Evolutionary conservation across 1,284 basidiomycete species (phyloP), one percentile per base, ranked within the genome.

Genomic region (Boletellus deceptivus): DNA sequence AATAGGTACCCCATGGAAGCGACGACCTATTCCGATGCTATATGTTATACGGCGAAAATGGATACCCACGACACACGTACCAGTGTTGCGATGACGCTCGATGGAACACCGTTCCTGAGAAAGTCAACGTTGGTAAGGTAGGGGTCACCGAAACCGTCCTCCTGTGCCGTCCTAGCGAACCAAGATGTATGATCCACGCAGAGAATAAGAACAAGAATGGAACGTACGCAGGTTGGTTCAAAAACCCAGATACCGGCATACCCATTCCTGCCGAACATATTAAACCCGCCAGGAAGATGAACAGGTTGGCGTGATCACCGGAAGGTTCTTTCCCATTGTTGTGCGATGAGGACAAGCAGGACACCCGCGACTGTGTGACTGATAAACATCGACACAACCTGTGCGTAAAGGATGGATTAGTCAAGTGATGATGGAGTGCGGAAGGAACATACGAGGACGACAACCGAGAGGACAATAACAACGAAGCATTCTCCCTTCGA

Each of bases 211-310:
- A 48, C 9, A 41, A 11, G n/a, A 20, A 43, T 2, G 7, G 6
- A 0, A 84, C 90, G 65, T 71, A 93, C 90, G 91, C 93, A 49
- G 91, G 93, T 73, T 95, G 91, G 70, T 98, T 98, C 0, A 95
- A 96, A 76, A 99, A 98, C 6, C 96, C 96, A 53, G 91, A 94
- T 33, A 98, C 94, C 4, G 95, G 95, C 78, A 99, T 89, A 6
- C 95, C 97, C 96, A 99, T 99, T 1, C 96, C 97, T 3, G 93
- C 81, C 27, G 92, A 95, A 62, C 96, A 98, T 50, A 97, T 90
- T 55, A 99, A 75, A 2, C 85, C 93, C 10, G 95, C 98, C 43
- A 92, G 82, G 74, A 98, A 95, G 62, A 97, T 91, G 55, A 98
- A 79, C 9, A 97, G 72, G 62, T 93, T 84, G 53, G 82, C 76